A percentile compares a stretch with the other conserved stretches of the same genome.
These are phyloP conservation scores for Penicillium chermesinum DNA, from an alignment of 495 filamentous ascomycete species.

Conservation along the genomic window DNA sequence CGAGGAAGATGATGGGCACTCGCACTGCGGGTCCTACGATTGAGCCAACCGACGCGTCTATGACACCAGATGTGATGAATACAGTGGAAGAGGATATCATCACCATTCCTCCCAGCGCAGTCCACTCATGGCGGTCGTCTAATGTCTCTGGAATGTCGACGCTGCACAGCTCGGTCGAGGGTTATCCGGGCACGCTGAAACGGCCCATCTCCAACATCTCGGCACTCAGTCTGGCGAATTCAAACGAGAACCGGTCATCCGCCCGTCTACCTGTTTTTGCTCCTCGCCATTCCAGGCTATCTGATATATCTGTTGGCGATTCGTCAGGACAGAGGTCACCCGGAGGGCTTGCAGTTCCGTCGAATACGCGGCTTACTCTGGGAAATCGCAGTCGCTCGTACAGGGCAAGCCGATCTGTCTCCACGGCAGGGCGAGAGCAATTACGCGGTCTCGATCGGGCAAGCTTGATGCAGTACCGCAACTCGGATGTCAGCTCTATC, in stretches of 20 bases:
- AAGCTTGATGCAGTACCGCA: slow-evolving; percentile 36
- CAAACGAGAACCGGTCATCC: slow-evolving; percentile 31
- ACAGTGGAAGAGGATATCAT: slow-evolving; percentile 38
- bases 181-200: slow-evolving; percentile 10
- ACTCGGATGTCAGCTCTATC: slow-evolving; percentile 39
- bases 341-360: slow-evolving; percentile 9
- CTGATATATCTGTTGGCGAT: slow-evolving; percentile 9
- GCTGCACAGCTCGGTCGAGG: slow-evolving; percentile 20
- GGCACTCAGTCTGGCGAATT: slow-evolving; percentile 29
- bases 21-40: slow-evolving; percentile 25
- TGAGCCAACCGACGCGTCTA: slow-evolving; percentile 24
- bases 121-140: slow-evolving; percentile 39
- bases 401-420: slow-evolving; percentile 24
- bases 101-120: slow-evolving; percentile 34
- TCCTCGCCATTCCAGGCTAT: slow-evolving; percentile 22
- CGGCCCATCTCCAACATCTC: slow-evolving; percentile 27
- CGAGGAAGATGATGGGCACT: slow-evolving; percentile 34
- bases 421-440: slow-evolving; percentile 32
- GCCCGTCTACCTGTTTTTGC: slow-evolving; percentile 36
- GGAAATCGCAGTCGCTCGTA: slow-evolving; percentile 17
- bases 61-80: slow-evolving; percentile 18
- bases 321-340: slow-evolving; percentile 15
- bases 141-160: slow-evolving; percentile 34
- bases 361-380: slow-evolving; percentile 7
- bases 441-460: slow-evolving; percentile 36